Conservation (phyloP, 2,329 filamentous ascomycete species). For the Colletotrichum karsti region DNA sequence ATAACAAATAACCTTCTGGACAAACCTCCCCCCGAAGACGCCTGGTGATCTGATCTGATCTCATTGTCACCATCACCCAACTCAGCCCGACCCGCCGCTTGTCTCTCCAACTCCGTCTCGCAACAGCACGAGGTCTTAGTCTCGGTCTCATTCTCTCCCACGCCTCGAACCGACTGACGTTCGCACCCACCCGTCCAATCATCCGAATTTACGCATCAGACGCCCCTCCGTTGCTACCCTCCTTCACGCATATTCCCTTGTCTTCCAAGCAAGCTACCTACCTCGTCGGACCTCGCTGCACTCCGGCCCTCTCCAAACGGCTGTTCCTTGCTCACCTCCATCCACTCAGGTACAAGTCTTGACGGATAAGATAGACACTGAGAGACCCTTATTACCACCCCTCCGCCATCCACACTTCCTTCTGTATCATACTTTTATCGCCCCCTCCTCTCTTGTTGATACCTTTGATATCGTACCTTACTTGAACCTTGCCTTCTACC, state of each 20-base stretch:
- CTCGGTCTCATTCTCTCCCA: slow-evolving; percentile 10
- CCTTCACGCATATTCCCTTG: slow-evolving; percentile 15
- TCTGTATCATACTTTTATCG: neutral
- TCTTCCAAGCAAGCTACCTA: slow-evolving; percentile 15
- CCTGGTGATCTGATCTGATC: neutral
- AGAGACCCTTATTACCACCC: slow-evolving; percentile 17
- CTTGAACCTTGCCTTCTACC: neutral
- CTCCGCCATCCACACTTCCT: slow-evolving; percentile 19
- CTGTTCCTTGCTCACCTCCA: slow-evolving; percentile 19
- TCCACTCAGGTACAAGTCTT: neutral
- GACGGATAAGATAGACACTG: slow-evolving; percentile 2
- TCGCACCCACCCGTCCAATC: slow-evolving; percentile 23
- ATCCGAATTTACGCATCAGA: slow-evolving; percentile 22
- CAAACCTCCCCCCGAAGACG: neutral
- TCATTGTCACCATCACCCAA: neutral
- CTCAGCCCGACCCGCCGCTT: slow-evolving; percentile 5
- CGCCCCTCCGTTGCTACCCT: slow-evolving; percentile 22
- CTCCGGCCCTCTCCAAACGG: slow-evolving; percentile 11
- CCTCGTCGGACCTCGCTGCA: slow-evolving; percentile 14
- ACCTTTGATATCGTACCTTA: neutral
- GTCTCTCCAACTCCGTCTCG: slow-evolving; percentile 1
- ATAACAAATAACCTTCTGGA: neutral
- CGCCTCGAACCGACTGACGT: slow-evolving; percentile 8
- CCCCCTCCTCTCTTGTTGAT: slow-evolving; percentile 6
- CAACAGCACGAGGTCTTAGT: slow-evolving; percentile 3